phyloP scores from a whole-genome alignment of 2,329 filamentous ascomycete species.

The Fusarium siculi region DNA sequence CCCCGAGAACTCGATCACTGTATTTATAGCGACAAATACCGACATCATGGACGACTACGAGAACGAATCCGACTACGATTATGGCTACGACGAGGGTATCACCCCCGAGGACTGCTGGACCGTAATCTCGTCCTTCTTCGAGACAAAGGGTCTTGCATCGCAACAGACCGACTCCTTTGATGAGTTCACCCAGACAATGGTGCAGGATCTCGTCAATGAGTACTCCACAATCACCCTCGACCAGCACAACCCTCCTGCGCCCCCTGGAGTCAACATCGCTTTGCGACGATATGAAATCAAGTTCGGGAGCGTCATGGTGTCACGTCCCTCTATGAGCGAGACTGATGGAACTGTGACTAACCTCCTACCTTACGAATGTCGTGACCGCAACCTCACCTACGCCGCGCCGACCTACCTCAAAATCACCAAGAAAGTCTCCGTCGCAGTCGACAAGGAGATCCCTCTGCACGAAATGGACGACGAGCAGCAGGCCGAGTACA shows the following conservation, averaged over 20 bases:
- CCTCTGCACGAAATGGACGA: slow-evolving; percentile 75
- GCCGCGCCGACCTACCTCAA: slow-evolving; percentile 90
- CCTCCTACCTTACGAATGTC: slow-evolving; percentile 92
- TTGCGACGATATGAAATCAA: slow-evolving; percentile 95
- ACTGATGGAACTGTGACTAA: slow-evolving; percentile 88
- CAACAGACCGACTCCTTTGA: slow-evolving; percentile 99
- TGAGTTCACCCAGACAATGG: slow-evolving; percentile 92
- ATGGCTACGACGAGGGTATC: slow-evolving; percentile 77
- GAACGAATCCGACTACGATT: slow-evolving; percentile 72
- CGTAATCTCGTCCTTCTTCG: slow-evolving; percentile 97
- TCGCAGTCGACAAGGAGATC: slow-evolving; percentile 81
- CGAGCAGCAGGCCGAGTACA: slow-evolving; percentile 66
- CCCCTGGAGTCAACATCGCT: slow-evolving; percentile 81
- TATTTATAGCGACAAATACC: neutral
- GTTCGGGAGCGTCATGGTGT: slow-evolving; percentile 90
- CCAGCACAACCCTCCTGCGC: slow-evolving; percentile 82
- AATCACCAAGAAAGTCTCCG: slow-evolving; percentile 84
- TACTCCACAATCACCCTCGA: slow-evolving; percentile 93
- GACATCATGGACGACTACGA: slow-evolving; percentile 66
- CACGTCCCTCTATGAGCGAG: slow-evolving; percentile 90
- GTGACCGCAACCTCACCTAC: slow-evolving; percentile 95
- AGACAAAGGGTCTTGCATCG: slow-evolving; percentile 92
- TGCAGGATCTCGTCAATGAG: slow-evolving; percentile 94
- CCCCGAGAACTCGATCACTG: neutral
- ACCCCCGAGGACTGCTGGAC: slow-evolving; percentile 99